Evolutionary conservation across 495 filamentous ascomycete species (phyloP).

Genomic region (Aspergillus affinis): DNA sequence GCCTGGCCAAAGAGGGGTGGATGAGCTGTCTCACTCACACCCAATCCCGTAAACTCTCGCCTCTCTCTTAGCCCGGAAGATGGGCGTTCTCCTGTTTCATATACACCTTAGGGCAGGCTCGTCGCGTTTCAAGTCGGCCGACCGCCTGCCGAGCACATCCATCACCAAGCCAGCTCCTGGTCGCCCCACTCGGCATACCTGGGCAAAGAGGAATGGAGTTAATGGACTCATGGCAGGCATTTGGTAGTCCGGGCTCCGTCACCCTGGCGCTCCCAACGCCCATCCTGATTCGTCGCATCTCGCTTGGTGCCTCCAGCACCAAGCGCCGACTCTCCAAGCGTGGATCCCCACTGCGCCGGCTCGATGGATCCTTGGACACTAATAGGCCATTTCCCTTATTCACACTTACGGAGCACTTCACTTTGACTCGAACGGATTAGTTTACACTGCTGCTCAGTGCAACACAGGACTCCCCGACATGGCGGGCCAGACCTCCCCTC

Average conservation of each 20-base stretch:
- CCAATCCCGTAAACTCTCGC: not conserved
- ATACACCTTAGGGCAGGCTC: not conserved
- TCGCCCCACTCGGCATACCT: constrained; percentile 2
- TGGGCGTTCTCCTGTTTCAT: constrained; percentile 7
- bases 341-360: constrained; percentile 3
- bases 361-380: not conserved
- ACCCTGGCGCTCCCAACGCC: not conserved
- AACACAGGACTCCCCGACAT: not conserved
- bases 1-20: not conserved
- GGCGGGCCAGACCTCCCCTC: constrained; percentile 4
- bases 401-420: not conserved
- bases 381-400: constrained; percentile 4
- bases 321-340: not conserved
- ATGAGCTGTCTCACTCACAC: not conserved
- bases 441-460: not conserved
- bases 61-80: constrained; percentile 1
- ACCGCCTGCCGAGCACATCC: constrained; percentile 1
- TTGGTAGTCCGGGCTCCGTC: not conserved
- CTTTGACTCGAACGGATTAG: not conserved
- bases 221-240: constrained; percentile 4
- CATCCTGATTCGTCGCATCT: not conserved
- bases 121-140: constrained; percentile 4
- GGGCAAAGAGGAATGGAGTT: constrained; percentile 6
- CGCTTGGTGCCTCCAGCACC: not conserved
- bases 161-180: constrained; percentile 1